A percentile compares a stretch with the other conserved stretches of the same genome.
Evolutionary conservation across 2,329 filamentous ascomycete genomes (phyloP).

Genomic region (Rhynchosporium graminicola): DNA sequence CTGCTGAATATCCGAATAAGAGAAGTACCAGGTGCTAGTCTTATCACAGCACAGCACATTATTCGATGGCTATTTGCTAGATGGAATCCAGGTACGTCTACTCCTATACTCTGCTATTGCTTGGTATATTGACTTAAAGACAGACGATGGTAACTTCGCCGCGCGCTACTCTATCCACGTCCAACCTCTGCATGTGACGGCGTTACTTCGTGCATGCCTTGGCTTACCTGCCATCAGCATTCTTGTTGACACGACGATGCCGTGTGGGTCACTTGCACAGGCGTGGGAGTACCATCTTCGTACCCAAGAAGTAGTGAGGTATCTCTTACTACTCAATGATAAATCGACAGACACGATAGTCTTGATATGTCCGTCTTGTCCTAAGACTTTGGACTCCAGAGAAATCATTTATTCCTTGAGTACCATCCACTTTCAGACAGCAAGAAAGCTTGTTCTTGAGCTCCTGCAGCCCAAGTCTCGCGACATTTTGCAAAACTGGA

Average conservation of each 20-base stretch:
- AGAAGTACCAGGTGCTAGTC: slow-evolving; percentile 67
- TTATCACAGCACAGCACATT: slow-evolving; percentile 68
- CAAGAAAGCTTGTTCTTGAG: slow-evolving; percentile 38
- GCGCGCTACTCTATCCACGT: slow-evolving; percentile 64
- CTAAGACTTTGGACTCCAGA: slow-evolving; percentile 21
- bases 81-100: slow-evolving; percentile 75
- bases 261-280: slow-evolving; percentile 38
- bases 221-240: slow-evolving; percentile 46
- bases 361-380: slow-evolving; percentile 31
- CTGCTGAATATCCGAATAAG: slow-evolving; percentile 67
- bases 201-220: slow-evolving; percentile 69
- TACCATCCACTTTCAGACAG: slow-evolving; percentile 35
- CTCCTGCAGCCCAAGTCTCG: slow-evolving; percentile 36
- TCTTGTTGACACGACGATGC: slow-evolving; percentile 16
- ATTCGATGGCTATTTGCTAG: slow-evolving; percentile 79
- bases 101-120: not conserved
- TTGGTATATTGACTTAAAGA: slow-evolving; percentile 15
- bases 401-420: slow-evolving; percentile 28
- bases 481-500: slow-evolving; percentile 36
- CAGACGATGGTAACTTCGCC: slow-evolving; percentile 69
- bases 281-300: slow-evolving; percentile 40
- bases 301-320: slow-evolving; percentile 50
- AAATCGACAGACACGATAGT: not conserved
- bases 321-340: slow-evolving; percentile 54
- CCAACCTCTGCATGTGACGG: slow-evolving; percentile 64